phyloP scores from a whole-genome alignment of 345 rosid species.

The Euphorbia pulcherrima region DNA sequence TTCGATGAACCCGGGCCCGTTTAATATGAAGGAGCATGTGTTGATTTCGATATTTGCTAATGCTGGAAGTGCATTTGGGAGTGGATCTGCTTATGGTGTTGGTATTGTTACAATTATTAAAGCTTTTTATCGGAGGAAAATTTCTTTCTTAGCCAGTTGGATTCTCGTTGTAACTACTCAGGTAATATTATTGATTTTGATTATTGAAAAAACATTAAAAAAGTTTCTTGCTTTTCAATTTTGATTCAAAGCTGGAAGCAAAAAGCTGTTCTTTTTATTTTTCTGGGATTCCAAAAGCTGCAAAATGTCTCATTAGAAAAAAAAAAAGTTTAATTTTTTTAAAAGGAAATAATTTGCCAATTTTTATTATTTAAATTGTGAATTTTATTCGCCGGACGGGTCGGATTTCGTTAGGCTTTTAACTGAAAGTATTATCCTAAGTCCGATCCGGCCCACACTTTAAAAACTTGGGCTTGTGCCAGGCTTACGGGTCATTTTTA shows the following conservation, averaged over 20 bases:
- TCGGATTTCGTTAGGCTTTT: too few relatives aligned
- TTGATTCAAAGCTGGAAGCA: not conserved
- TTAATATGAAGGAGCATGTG: slow-evolving; percentile 84
- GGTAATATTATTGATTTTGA: slow-evolving; percentile 26
- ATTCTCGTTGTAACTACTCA: slow-evolving; percentile 82
- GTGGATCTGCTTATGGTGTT: slow-evolving; percentile 64
- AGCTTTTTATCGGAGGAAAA: slow-evolving; percentile 57
- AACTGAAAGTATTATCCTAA: too few relatives aligned
- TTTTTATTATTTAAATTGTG: too few relatives aligned
- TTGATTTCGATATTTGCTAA: slow-evolving; percentile 76
- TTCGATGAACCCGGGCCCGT: slow-evolving; percentile 77
- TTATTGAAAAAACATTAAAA: not conserved
- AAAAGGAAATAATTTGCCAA: too few relatives aligned
- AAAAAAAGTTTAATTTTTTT: not conserved
- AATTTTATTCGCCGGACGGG: too few relatives aligned
- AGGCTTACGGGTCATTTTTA: too few relatives aligned
- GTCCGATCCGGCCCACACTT: too few relatives aligned
- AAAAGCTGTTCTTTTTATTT: not conserved
- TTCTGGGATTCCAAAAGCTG: not conserved
- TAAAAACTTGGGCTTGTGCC: too few relatives aligned
- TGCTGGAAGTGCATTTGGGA: slow-evolving; percentile 81
- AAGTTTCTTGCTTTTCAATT: slow-evolving; percentile 1
- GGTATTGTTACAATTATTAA: slow-evolving; percentile 66
- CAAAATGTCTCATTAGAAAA: not conserved
- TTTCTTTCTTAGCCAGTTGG: slow-evolving; percentile 75